A percentile compares a stretch with the other conserved stretches of the same genome.
Evolutionary conservation across 2,329 filamentous ascomycete genomes (phyloP).

Genomic region (Lasiodiplodia sp.): DNA sequence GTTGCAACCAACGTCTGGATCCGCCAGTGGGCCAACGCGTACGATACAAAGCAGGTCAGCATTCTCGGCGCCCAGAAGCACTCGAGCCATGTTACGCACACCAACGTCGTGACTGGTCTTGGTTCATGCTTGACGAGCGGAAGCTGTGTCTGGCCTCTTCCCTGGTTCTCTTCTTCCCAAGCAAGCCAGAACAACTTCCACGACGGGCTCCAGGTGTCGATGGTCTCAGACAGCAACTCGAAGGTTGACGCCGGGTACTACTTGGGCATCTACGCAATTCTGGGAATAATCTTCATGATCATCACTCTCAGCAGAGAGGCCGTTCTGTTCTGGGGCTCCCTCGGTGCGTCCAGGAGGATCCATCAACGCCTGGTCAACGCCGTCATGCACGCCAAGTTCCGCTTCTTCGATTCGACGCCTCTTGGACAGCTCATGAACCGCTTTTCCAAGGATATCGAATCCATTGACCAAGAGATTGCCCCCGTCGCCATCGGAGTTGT

Average conservation of each 20-base stretch:
- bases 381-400: constrained; percentile 89
- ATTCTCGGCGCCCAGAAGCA: constrained; percentile 33
- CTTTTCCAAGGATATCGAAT: constrained; percentile 96
- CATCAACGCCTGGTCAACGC: constrained; percentile 79
- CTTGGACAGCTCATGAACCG: constrained; percentile 97
- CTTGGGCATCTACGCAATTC: constrained; percentile 78
- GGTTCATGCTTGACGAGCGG: constrained; percentile 58
- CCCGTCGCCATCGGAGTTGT: constrained; percentile 83
- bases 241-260: constrained; percentile 86
- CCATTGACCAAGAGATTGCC: constrained; percentile 94
- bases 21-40: constrained; percentile 91
- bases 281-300: constrained; percentile 79
- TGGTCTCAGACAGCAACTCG: constrained; percentile 49
- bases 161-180: constrained; percentile 36
- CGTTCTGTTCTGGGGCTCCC: constrained; percentile 90
- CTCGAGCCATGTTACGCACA: constrained; percentile 50
- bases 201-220: constrained; percentile 41
- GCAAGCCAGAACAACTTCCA: constrained; percentile 31
- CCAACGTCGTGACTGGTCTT: constrained; percentile 51
- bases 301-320: constrained; percentile 83
- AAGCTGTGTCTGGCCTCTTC: constrained; percentile 58
- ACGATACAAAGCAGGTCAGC: constrained; percentile 61
- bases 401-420: constrained; percentile 96
- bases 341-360: constrained; percentile 84
- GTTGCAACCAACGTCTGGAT: constrained; percentile 96